Evolutionary conservation across 2,329 filamentous ascomycete genomes (phyloP).

Genomic region (Pleomassaria siparia): DNA sequence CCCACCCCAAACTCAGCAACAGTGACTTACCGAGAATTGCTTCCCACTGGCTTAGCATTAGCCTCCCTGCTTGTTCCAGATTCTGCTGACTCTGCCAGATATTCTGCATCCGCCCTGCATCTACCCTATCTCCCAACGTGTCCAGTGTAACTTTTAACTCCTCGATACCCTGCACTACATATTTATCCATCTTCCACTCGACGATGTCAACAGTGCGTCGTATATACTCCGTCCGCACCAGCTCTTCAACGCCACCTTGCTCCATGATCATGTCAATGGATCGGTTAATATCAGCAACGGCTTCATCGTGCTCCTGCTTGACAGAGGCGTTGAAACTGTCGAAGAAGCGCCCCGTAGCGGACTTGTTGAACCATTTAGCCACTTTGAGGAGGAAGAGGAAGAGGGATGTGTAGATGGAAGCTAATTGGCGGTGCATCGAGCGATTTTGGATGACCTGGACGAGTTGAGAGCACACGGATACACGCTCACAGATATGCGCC

Average conservation of each 20-base stretch:
- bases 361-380: constrained; percentile 2
- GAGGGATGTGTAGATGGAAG: not conserved
- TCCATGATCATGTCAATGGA: not conserved
- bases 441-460: not conserved
- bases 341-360: not conserved
- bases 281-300: not conserved
- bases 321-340: not conserved
- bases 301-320: not conserved
- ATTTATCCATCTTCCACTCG: not conserved
- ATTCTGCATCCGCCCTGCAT: not conserved
- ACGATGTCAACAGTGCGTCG: not conserved
- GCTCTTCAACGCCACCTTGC: not conserved
- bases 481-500: not conserved
- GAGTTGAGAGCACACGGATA: not conserved
- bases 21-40: not conserved
- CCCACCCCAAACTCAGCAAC: not conserved
- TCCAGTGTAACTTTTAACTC: not conserved
- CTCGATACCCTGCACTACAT: not conserved
- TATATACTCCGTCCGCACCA: not conserved
- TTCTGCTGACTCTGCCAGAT: not conserved
- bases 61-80: not conserved
- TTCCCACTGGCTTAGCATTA: not conserved
- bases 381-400: not conserved
- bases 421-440: not conserved
- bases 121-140: not conserved